Conservation (phyloP, 2,329 filamentous ascomycete genomes). For the Scedosporium apiospermum region DNA sequence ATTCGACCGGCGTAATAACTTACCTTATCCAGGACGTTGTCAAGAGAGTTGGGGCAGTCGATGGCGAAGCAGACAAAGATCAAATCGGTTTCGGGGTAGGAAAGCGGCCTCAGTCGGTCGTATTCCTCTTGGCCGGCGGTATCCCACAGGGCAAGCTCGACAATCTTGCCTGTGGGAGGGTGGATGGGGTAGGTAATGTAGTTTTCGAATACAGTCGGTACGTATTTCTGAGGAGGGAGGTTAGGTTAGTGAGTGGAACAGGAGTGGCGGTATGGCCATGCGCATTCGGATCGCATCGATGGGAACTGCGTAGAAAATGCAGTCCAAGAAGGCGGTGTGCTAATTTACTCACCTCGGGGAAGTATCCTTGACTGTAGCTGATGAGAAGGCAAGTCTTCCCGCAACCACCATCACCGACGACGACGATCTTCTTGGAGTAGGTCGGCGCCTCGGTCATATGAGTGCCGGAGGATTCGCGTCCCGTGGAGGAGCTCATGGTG, state of each 20-base stretch:
- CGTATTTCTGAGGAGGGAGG: slow-evolving; percentile 71
- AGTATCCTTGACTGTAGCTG: slow-evolving; percentile 97
- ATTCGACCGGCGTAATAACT: slow-evolving; percentile 11
- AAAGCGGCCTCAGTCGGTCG: slow-evolving; percentile 87
- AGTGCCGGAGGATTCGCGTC: slow-evolving; percentile 69
- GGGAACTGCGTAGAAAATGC: no score
- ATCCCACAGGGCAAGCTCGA: slow-evolving; percentile 96
- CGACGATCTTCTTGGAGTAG: slow-evolving; percentile 98
- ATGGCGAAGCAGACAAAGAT: slow-evolving; percentile 99
- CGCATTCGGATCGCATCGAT: no score
- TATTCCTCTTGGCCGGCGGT: slow-evolving; percentile 98
- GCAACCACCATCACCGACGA: slow-evolving; percentile 94
- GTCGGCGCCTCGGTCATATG: slow-evolving; percentile 82
- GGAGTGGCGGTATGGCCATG: background rate
- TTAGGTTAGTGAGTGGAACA: background rate
- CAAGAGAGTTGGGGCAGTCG: slow-evolving; percentile 94
- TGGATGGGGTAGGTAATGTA: slow-evolving; percentile 98
- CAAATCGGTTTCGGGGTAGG: slow-evolving; percentile 95
- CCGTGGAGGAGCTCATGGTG: slow-evolving; percentile 64
- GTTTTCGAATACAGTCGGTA: slow-evolving; percentile 98
- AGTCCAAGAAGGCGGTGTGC: background rate
- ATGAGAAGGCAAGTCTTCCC: slow-evolving; percentile 98
- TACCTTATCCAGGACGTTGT: slow-evolving; percentile 99
- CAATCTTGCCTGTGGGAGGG: slow-evolving; percentile 77
- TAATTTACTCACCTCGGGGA: slow-evolving; percentile 70